A percentile compares a stretch with the other conserved stretches of the same genome.
phyloP scores from a whole-genome alignment of 768 basidiomycete genomes.

The Mycena belliarum region DNA sequence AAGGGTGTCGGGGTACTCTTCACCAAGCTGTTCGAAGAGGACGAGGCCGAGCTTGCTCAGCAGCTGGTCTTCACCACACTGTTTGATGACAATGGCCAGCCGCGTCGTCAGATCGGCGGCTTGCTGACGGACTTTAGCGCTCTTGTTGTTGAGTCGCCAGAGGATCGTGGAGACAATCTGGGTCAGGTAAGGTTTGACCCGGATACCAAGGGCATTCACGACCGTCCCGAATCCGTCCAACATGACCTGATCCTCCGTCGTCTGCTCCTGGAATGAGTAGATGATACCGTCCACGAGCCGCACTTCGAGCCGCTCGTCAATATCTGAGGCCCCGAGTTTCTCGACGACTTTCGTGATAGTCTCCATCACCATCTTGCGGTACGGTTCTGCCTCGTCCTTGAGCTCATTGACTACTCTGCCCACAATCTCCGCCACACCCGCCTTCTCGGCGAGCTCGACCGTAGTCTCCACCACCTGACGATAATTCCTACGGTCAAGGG shows the following conservation, averaged over 20 bases:
- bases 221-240: constrained; percentile 97
- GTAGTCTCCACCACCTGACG: constrained; percentile 98
- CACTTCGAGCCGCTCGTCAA: constrained; percentile 94
- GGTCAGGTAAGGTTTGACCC: constrained; percentile 97
- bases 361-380: constrained; percentile 99
- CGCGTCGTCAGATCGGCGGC: constrained; percentile 98
- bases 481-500: constrained; percentile 93
- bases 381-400: constrained; percentile 89
- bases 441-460: constrained; percentile 95
- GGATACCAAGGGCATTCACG: constrained; percentile 93
- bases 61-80: constrained; percentile 95
- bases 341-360: constrained; percentile 97
- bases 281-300: constrained; percentile 97
- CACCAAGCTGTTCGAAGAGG: constrained; percentile 96
- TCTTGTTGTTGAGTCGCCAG: constrained; percentile 99
- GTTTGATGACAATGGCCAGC: constrained; percentile 96
- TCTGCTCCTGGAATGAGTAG: constrained; percentile 99
- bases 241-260: constrained; percentile 99
- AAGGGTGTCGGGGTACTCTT: constrained; percentile 98
- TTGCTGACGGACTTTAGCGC: constrained; percentile 97
- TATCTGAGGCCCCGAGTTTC: constrained; percentile 93
- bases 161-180: constrained; percentile 99
- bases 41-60: constrained; percentile 96
- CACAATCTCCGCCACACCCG: constrained; percentile 95
- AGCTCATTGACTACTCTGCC: constrained; percentile 86